Percentiles rank a stretch among this genome's conserved stretches.
Conservation (phyloP, 2,329 filamentous ascomycete species). For the Pleoardoris graminearum region DNA sequence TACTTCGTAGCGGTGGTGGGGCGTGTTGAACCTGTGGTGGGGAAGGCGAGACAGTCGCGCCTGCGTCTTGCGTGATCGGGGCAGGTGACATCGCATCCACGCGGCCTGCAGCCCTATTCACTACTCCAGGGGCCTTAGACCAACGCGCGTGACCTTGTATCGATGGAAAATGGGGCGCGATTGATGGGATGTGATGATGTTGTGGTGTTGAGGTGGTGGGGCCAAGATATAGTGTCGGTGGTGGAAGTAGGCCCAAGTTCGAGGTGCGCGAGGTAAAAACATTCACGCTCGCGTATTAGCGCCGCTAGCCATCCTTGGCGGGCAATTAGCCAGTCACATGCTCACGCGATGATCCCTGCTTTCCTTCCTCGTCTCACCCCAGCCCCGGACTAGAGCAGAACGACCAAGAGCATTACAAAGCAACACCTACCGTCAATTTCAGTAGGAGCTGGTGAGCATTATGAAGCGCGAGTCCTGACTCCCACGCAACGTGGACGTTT, state of each 20-base stretch:
- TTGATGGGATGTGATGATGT: slow-evolving; percentile 34
- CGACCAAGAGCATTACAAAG: background rate
- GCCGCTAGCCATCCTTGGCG: slow-evolving; percentile 31
- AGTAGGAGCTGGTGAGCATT: too few species aligned
- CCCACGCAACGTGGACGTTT: too few species aligned
- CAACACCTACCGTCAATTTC: background rate
- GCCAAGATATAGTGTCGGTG: slow-evolving; percentile 23
- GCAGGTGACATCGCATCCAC: slow-evolving; percentile 41
- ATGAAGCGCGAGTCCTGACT: too few species aligned
- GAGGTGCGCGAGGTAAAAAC: slow-evolving; percentile 42
- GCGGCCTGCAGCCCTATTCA: slow-evolving; percentile 32
- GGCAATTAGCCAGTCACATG: slow-evolving; percentile 34
- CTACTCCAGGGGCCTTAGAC: slow-evolving; percentile 17
- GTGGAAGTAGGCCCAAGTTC: slow-evolving; percentile 24
- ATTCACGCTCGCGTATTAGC: slow-evolving; percentile 47
- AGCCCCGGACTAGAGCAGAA: background rate
- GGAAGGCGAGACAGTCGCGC: slow-evolving; percentile 23
- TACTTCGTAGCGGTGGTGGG: slow-evolving; percentile 17
- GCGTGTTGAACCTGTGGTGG: slow-evolving; percentile 20
- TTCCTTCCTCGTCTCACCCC: background rate
- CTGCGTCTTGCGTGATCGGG: slow-evolving; percentile 27
- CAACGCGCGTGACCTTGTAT: slow-evolving; percentile 11
- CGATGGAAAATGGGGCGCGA: slow-evolving; percentile 6
- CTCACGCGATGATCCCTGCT: slow-evolving; percentile 15
- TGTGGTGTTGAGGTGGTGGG: slow-evolving; percentile 19